Conservation (phyloP, 106 monocot genomes). For the Ottelia alismoides region DNA sequence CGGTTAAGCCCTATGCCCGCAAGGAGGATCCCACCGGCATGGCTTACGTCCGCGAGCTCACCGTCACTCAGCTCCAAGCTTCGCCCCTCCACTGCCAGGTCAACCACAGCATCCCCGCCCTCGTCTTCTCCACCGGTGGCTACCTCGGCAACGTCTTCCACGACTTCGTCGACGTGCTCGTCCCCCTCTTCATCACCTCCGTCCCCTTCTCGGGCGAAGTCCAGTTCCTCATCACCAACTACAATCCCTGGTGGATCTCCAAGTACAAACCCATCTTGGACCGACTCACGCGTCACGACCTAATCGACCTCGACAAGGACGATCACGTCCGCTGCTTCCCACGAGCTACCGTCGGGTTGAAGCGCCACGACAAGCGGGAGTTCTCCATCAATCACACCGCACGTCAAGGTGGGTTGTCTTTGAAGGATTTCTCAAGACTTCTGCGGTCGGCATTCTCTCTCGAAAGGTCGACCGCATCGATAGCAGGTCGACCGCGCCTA, state of each 20-base stretch:
- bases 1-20: constrained; percentile 50
- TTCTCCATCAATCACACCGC: constrained; percentile 25
- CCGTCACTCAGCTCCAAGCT: constrained; percentile 4
- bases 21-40: constrained; percentile 34
- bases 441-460: constrained; percentile 24
- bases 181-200: constrained; percentile 44
- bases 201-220: constrained; percentile 36
- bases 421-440: constrained; percentile 32
- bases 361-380: constrained; percentile 25
- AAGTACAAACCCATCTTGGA: constrained; percentile 16
- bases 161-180: constrained; percentile 38
- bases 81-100: constrained; percentile 5
- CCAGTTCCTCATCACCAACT: constrained; percentile 25
- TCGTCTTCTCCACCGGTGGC: constrained; percentile 34
- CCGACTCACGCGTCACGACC: constrained; percentile 9
- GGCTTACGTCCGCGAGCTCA: constrained; percentile 13
- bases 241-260: constrained; percentile 20
- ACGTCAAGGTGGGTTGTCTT: constrained; percentile 13
- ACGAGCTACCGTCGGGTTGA: constrained; percentile 12
- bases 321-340: constrained; percentile 22
- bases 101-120: constrained; percentile 26
- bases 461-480: constrained; percentile 4
- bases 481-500: constrained; percentile 28
- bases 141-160: constrained; percentile 48
- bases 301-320: constrained; percentile 19